These are phyloP conservation scores for Biscogniauxia mediterranea DNA, from an alignment of 2,329 filamentous ascomycete genomes.

Conservation along the genomic window DNA sequence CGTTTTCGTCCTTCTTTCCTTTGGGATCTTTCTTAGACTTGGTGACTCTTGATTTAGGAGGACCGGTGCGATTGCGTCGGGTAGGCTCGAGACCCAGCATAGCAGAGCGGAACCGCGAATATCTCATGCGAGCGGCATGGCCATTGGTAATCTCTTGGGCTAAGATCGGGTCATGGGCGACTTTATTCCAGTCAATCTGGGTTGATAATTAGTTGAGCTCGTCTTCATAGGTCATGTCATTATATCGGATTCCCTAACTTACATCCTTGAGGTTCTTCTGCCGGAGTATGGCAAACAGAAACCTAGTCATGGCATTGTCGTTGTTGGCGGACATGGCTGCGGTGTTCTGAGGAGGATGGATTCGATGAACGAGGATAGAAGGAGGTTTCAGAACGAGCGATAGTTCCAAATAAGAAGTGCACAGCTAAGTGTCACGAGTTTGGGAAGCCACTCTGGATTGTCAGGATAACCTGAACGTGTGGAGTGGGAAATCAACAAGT, in stretches of 20 bases:
- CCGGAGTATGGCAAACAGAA: conserved; percentile 58
- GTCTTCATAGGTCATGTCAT: background rate
- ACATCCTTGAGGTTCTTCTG: conserved; percentile 62
- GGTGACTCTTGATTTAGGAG: conserved; percentile 41
- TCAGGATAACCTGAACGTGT: conserved; percentile 29
- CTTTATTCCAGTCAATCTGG: conserved; percentile 59
- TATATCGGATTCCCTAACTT: conserved; percentile 32
- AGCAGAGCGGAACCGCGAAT: conserved; percentile 49
- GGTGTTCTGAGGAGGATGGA: conserved; percentile 7
- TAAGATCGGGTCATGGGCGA: conserved; percentile 54
- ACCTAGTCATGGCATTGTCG: conserved; percentile 56
- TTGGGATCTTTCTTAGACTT: conserved; percentile 45
- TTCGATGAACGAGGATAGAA: conserved; percentile 7
- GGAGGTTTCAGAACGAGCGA: conserved; percentile 15
- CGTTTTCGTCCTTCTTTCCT: conserved; percentile 37
- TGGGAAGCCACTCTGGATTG: conserved; percentile 19
- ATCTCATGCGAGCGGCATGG: conserved; percentile 61
- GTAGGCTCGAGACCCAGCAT: conserved; percentile 49
- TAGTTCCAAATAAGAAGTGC: conserved; percentile 29
- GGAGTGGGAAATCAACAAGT: conserved; percentile 34
- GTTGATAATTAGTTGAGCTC: conserved; percentile 13
- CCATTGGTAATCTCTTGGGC: conserved; percentile 56
- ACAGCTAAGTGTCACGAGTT: conserved; percentile 24
- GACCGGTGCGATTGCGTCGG: conserved; percentile 42
- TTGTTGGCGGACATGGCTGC: conserved; percentile 52